phyloP scores from a whole-genome alignment of 2,329 filamentous ascomycete species.

The Clonostachys rhizophaga region DNA sequence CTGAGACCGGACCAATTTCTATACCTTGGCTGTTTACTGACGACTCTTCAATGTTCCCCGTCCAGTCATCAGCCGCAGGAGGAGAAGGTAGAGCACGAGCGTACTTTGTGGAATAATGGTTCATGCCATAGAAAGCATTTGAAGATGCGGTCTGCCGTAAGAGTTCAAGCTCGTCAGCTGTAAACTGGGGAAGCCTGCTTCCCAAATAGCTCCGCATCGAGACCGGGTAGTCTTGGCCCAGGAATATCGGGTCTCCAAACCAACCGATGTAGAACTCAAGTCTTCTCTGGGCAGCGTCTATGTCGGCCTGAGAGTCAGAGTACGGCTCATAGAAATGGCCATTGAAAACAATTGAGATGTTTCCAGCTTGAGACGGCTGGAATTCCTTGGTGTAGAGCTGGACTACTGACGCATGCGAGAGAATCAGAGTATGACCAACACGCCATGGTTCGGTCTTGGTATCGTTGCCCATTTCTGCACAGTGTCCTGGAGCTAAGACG shows the following conservation, averaged over 20 bases:
- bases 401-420: conserved; percentile 76
- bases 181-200: conserved; percentile 70
- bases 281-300: conserved; percentile 74
- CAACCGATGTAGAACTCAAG: conserved; percentile 84
- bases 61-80: conserved; percentile 7
- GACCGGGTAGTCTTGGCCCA: conserved; percentile 72
- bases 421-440: conserved; percentile 73
- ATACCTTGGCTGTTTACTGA: conserved; percentile 11
- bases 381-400: conserved; percentile 81
- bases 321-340: conserved; percentile 80
- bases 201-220: conserved; percentile 81
- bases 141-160: conserved; percentile 59
- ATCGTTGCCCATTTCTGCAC: conserved; percentile 1
- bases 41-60: background rate
- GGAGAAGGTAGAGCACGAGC: conserved; percentile 66
- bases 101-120: conserved; percentile 88
- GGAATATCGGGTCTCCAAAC: conserved; percentile 87
- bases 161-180: conserved; percentile 65
- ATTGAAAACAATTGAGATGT: conserved; percentile 86
- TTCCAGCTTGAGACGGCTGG: conserved; percentile 64
- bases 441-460: conserved; percentile 69
- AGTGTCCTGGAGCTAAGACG: conserved; percentile 73
- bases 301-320: conserved; percentile 67
- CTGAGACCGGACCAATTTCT: conserved; percentile 2
- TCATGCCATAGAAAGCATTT: conserved; percentile 94